Conservation (phyloP, 176 grass and related monocot species). For the sorghum (Sorghum bicolor) region Sorghum_bicolor_NCBIv3 NC_012876.2:4874501-4875000, state of each 20-base stretch:
- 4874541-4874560: neutral
- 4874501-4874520: neutral
- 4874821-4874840: neutral
- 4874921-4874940: neutral
- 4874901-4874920: too few species aligned
- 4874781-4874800: neutral
- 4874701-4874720: neutral
- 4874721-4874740: neutral
- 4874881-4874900: too few species aligned
- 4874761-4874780: neutral
- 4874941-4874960: neutral
- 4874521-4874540: neutral
- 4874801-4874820: neutral
- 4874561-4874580: neutral
- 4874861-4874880: too few species aligned
- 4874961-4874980: neutral
- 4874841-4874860: neutral
- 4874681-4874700: neutral
- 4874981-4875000: too few species aligned
- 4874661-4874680: neutral
- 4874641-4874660: neutral
- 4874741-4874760: neutral
- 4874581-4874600: neutral
- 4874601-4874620: neutral
- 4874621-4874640: too few species aligned